phyloP scores from a whole-genome alignment of 2,329 filamentous ascomycete genomes.

The Ustilaginoidea virens region DNA sequence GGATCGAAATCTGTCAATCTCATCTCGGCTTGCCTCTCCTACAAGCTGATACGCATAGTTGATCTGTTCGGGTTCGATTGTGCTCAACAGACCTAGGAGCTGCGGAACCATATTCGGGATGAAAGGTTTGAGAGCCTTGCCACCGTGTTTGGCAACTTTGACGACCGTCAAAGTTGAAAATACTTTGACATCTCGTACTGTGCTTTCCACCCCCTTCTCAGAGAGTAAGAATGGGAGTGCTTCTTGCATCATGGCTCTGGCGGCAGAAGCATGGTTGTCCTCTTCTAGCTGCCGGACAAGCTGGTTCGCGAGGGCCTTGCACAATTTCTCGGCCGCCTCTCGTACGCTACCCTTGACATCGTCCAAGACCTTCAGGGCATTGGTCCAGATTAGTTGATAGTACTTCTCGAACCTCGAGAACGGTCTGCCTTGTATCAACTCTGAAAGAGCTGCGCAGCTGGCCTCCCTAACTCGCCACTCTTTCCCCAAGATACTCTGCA shows the following conservation, averaged over 20 bases:
- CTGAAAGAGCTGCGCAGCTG: constrained; percentile 76
- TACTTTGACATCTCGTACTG: constrained; percentile 70
- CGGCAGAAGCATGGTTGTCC: constrained; percentile 52
- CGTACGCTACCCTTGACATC: constrained; percentile 91
- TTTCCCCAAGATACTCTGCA: constrained; percentile 72
- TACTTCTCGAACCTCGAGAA: constrained; percentile 69
- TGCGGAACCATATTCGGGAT: constrained; percentile 69
- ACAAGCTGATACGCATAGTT: constrained; percentile 90
- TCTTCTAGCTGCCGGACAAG: constrained; percentile 76
- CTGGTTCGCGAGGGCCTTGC: constrained; percentile 69
- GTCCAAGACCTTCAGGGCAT: constrained; percentile 81
- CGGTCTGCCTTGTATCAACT: constrained; percentile 69
- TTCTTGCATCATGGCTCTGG: constrained; percentile 66
- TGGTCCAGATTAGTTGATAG: constrained; percentile 70
- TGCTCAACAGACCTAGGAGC: constrained; percentile 68
- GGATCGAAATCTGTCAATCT: constrained; percentile 78
- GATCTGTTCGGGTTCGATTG: constrained; percentile 74
- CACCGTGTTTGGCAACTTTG: constrained; percentile 79
- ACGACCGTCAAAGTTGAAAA: constrained; percentile 76
- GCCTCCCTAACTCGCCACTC: constrained; percentile 93
- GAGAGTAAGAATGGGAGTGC: constrained; percentile 85
- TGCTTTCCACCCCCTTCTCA: constrained; percentile 75
- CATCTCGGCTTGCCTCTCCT: constrained; percentile 70
- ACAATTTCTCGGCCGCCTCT: constrained; percentile 64
- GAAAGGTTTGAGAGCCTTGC: constrained; percentile 63